Evolutionary conservation across 2,329 filamentous ascomycete genomes (phyloP).

Genomic region (Paraphoma chrysanthemicola): DNA sequence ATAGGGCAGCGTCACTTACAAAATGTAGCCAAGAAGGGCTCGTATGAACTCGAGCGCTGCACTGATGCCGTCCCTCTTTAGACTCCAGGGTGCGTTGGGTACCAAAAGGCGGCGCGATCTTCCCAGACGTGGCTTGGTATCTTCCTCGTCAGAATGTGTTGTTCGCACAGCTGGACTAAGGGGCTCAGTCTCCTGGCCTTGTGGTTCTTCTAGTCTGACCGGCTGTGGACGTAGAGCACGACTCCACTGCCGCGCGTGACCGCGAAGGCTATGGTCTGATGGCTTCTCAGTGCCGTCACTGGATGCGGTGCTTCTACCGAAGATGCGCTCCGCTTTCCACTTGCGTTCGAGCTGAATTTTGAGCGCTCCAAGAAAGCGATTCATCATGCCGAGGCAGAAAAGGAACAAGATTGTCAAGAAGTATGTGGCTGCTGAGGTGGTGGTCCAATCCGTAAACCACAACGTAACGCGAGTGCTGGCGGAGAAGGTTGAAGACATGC

Average conservation of each 20-base stretch:
- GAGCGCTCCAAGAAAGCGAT: conserved; percentile 39
- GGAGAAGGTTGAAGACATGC: conserved; percentile 38
- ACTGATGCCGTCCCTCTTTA: conserved; percentile 25
- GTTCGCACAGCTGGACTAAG: conserved; percentile 15
- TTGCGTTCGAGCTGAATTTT: conserved; percentile 32
- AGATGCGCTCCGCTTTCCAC: conserved; percentile 14
- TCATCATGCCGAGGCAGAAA: conserved; percentile 34
- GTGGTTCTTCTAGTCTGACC: conserved; percentile 15
- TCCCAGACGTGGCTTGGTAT: background rate
- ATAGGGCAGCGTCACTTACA: conserved; percentile 21
- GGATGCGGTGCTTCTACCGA: background rate
- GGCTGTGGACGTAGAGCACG: conserved; percentile 6
- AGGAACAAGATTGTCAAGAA: conserved; percentile 34
- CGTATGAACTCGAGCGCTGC: conserved; percentile 31
- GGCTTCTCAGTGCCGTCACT: conserved; percentile 3
- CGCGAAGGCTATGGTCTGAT: background rate
- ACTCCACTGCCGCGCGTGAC: conserved; percentile 23
- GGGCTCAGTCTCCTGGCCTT: conserved; percentile 23
- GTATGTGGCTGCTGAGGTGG: conserved; percentile 31
- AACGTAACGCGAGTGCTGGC: conserved; percentile 36
- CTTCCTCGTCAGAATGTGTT: conserved; percentile 1
- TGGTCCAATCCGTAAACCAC: conserved; percentile 38
- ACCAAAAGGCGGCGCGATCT: conserved; percentile 20
- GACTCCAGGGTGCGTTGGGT: conserved; percentile 25
- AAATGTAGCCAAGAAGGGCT: conserved; percentile 36